These are phyloP conservation scores for Sutorius eximius DNA, from an alignment of 1,284 basidiomycete species.

Conservation along the genomic window DNA sequence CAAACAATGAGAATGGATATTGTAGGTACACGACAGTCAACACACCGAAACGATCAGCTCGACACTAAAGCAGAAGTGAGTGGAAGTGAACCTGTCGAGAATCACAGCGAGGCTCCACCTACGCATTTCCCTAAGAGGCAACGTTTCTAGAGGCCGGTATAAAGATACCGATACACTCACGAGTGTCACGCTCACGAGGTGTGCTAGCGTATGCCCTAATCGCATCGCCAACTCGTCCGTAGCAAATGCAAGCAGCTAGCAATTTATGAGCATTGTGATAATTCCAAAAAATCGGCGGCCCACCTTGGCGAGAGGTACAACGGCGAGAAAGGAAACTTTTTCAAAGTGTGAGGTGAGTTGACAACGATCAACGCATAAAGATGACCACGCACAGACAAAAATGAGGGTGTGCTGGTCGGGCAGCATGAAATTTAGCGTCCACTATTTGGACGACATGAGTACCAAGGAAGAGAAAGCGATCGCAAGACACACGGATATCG, in stretches of 20 bases:
- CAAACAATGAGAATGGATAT: slow-evolving; percentile 8
- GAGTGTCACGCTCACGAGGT: slow-evolving; percentile 83
- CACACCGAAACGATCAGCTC: slow-evolving; percentile 76
- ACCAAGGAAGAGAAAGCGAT: not conserved
- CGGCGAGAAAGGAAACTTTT: slow-evolving; percentile 68
- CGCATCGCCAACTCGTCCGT: slow-evolving; percentile 86
- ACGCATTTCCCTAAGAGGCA: slow-evolving; percentile 69
- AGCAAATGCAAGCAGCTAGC: slow-evolving; percentile 77
- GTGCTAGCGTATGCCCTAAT: slow-evolving; percentile 83
- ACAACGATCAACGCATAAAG: slow-evolving; percentile 2
- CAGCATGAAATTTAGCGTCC: slow-evolving; percentile 69
- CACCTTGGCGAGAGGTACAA: slow-evolving; percentile 76
- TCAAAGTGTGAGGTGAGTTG: not conserved
- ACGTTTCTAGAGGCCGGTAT: slow-evolving; percentile 2
- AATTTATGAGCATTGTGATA: not conserved
- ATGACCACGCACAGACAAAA: slow-evolving; percentile 62
- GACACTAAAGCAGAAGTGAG: slow-evolving; percentile 47
- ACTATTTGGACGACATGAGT: slow-evolving; percentile 42
- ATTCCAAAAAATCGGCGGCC: slow-evolving; percentile 3
- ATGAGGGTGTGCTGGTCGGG: slow-evolving; percentile 56
- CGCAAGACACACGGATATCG: slow-evolving; percentile 56
- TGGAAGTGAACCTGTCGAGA: slow-evolving; percentile 2
- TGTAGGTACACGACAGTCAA: slow-evolving; percentile 8
- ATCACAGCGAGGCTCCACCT: slow-evolving; percentile 35
- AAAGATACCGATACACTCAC: slow-evolving; percentile 40